Evolutionary conservation across 2,329 filamentous ascomycete species (phyloP), one percentile per base, ranked within the genome.

Genomic region (Sphaerulina musiva): DNA sequence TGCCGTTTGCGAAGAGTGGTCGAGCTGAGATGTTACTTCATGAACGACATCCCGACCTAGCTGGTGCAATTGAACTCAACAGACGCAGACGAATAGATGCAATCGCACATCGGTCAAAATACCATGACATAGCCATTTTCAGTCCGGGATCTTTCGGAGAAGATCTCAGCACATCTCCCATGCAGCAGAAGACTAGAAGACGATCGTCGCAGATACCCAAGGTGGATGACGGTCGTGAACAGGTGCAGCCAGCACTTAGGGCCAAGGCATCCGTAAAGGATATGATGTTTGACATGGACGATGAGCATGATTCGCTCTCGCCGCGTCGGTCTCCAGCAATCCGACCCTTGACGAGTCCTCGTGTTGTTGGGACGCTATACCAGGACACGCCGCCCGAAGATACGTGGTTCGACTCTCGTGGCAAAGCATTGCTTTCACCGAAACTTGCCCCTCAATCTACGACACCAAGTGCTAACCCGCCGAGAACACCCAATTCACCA

Each of bases 201-300:
- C 69, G 66, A 29, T 68, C 70, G 5, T 72, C 74, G 1, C 75
- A 69, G 54, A 73, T 51, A 4, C 40, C 47, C 70, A 58, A 62
- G 61, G 0, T 78, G 1, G 61, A 65, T 10, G 51, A 73, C 72
- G 48, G 80, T 80, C 48, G 54, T 38, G 48, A 51, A 17, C 23
- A 26, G 26, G 45, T 45, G 23, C 88, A 83, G 53, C 89, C 89
- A 1, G 76, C 74, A 14, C 74, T 93, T 43, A 84, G 81, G 51
- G 78, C 85, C 1, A 89, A 83, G 64, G 78, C 78, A 17, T 91
- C 86, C 0, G 75, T 79, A 1, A 78, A 78, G 38, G 91, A 96
- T 62, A 78, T 96, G 51, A 95, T 95, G 70, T 96, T 96, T 66
- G 83, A 89, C 60, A 96, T 96, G 90, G 92, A 95, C 55, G 90